Conservation (phyloP, 768 basidiomycete genomes). For the Auriscalpium vulgare region DNA sequence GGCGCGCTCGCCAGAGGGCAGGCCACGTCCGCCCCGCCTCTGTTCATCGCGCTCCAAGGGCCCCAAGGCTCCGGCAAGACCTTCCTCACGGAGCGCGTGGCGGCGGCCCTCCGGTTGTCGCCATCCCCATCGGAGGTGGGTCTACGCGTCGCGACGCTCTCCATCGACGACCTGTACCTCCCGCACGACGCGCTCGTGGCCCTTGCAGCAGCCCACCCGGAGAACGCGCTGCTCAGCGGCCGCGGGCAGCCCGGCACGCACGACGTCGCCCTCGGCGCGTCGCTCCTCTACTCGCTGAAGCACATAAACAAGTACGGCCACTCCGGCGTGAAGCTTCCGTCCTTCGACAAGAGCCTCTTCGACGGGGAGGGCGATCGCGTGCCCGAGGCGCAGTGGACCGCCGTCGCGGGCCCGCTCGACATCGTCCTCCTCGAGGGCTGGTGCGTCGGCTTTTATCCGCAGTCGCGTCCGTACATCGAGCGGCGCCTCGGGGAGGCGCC, state of each 20-base stretch:
- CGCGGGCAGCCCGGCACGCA: constrained; percentile 94
- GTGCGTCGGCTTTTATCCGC: constrained; percentile 83
- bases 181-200: constrained; percentile 51
- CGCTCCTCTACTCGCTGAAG: constrained; percentile 44
- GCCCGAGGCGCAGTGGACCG: constrained; percentile 28
- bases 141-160: constrained; percentile 55
- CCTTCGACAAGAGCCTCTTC: constrained; percentile 82
- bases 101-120: constrained; percentile 21
- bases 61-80: constrained; percentile 95
- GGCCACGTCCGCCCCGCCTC: constrained; percentile 32
- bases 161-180: constrained; percentile 84
- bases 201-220: constrained; percentile 46
- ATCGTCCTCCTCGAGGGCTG: constrained; percentile 93
- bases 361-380: constrained; percentile 81
- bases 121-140: constrained; percentile 31
- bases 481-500: constrained; percentile 39
- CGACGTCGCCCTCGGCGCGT: constrained; percentile 59
- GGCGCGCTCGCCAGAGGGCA: too few species aligned
- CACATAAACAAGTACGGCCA: constrained; percentile 24
- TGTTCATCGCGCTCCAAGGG: constrained; percentile 86
- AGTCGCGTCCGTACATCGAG: constrained; percentile 42
- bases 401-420: constrained; percentile 51
- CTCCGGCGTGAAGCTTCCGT: constrained; percentile 47
- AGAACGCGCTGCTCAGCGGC: constrained; percentile 65
- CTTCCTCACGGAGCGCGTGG: constrained; percentile 56